Evolutionary conservation across 352 stramenopile species (phyloP).

Genomic region (Phytophthora palmivora): DNA sequence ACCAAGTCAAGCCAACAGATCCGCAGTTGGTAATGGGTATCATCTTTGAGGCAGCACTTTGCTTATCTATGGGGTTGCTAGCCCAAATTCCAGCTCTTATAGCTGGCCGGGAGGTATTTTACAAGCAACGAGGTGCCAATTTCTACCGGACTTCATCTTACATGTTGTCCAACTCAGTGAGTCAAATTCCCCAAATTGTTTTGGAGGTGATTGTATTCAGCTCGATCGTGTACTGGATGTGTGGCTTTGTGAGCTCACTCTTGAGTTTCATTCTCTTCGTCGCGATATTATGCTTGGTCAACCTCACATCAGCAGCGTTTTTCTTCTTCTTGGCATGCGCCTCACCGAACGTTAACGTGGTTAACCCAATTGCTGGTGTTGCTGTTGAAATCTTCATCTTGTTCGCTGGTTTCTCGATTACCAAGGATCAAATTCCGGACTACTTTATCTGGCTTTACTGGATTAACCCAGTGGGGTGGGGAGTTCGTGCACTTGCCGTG

Average conservation of each 20-base stretch:
- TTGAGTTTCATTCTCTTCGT: slow-evolving; percentile 26
- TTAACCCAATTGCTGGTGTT: slow-evolving; percentile 1
- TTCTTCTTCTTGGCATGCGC: slow-evolving; percentile 27
- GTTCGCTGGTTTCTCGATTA: slow-evolving; percentile 32
- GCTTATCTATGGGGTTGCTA: slow-evolving; percentile 19
- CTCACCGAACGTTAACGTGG: slow-evolving; percentile 22
- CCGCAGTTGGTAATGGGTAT: slow-evolving; percentile 23
- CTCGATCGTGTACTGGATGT: slow-evolving; percentile 32
- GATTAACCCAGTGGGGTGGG: slow-evolving; percentile 31
- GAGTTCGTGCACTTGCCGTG: slow-evolving; percentile 21
- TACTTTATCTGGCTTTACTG: slow-evolving; percentile 42
- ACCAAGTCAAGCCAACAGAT: slow-evolving; percentile 22
- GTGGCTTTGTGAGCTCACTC: slow-evolving; percentile 25
- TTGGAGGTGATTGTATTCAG: slow-evolving; percentile 18
- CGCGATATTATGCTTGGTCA: slow-evolving; percentile 16
- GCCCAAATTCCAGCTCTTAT: slow-evolving; percentile 21
- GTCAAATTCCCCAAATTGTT: slow-evolving; percentile 19
- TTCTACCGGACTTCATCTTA: slow-evolving; percentile 29
- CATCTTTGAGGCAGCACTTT: slow-evolving; percentile 25
- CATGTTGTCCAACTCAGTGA: slow-evolving; percentile 18
- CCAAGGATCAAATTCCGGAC: slow-evolving; percentile 33
- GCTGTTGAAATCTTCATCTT: slow-evolving; percentile 20
- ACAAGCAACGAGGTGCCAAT: slow-evolving; percentile 27
- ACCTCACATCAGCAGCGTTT: slow-evolving; percentile 9
- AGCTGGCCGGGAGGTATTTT: slow-evolving; percentile 24